These are phyloP conservation scores for Paracorniculantispora psalliotae DNA, from an alignment of 2,329 filamentous ascomycete genomes.

Conservation along the genomic window DNA sequence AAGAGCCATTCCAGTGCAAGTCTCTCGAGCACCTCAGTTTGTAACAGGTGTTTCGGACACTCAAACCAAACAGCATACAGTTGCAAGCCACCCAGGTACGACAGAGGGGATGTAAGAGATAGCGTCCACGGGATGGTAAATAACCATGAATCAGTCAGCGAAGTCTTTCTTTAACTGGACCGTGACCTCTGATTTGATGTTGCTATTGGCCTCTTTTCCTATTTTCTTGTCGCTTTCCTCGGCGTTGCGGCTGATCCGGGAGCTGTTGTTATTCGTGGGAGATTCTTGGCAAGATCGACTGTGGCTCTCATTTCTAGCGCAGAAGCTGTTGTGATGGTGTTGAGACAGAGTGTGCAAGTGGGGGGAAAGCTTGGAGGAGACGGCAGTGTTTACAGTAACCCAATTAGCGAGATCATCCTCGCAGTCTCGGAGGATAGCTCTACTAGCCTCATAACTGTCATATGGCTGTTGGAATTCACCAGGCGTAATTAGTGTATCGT, in stretches of 20 bases:
- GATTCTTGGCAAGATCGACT: too few species aligned
- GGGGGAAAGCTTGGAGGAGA: conserved; percentile 80
- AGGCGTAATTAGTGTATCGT: conserved; percentile 94
- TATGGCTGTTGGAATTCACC: conserved; percentile 95
- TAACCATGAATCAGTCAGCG: too few species aligned
- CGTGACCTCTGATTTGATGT: too few species aligned
- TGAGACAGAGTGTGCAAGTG: conserved; percentile 84
- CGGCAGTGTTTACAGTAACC: conserved; percentile 84
- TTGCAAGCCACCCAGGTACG: neutral
- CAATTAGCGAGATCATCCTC: conserved; percentile 97
- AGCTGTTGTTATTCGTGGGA: too few species aligned
- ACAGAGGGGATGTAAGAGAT: neutral
- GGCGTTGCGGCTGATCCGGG: too few species aligned
- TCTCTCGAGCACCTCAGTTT: neutral
- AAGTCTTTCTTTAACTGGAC: too few species aligned
- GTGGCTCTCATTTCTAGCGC: too few species aligned
- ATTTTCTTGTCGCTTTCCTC: too few species aligned
- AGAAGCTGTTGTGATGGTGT: conserved; percentile 70
- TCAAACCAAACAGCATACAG: neutral
- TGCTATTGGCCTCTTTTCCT: too few species aligned
- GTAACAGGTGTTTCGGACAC: neutral
- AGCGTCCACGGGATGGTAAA: too few species aligned
- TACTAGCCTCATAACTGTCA: conserved; percentile 96
- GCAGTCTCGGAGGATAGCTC: conserved; percentile 98
- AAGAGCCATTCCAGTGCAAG: neutral